Percentiles rank a stretch among this genome's conserved stretches.
Conservation (phyloP, 345 rosid genomes). For the Cardamine occulta region DNA sequence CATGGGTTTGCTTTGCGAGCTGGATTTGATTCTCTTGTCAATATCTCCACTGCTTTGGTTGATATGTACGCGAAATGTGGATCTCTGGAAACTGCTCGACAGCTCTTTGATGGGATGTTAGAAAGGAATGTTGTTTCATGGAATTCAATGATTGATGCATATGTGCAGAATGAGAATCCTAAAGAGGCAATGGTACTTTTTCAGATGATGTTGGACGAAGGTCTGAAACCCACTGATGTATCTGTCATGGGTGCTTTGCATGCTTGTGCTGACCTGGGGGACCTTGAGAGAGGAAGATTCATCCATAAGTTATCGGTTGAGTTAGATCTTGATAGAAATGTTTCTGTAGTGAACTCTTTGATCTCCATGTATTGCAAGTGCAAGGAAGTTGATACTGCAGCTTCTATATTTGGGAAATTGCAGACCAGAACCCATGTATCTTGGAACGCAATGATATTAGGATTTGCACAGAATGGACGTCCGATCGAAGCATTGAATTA, state of each 20-base stretch:
- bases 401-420: conserved; percentile 58
- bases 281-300: conserved; percentile 62
- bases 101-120: conserved; percentile 62
- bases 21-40: conserved; percentile 67
- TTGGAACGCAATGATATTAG: conserved; percentile 86
- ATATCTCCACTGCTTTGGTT: conserved; percentile 67
- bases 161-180: conserved; percentile 67
- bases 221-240: conserved; percentile 69
- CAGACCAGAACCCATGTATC: conserved; percentile 63
- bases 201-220: conserved; percentile 67
- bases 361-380: conserved; percentile 86
- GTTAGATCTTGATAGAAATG: conserved; percentile 53
- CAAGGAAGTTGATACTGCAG: conserved; percentile 62
- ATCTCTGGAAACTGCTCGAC: conserved; percentile 52
- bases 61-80: conserved; percentile 82
- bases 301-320: conserved; percentile 58
- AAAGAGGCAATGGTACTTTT: conserved; percentile 63
- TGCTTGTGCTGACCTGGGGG: conserved; percentile 73
- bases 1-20: conserved; percentile 67
- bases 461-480: conserved; percentile 72
- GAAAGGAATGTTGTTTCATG: conserved; percentile 68
- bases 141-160: conserved; percentile 91
- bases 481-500: conserved; percentile 66
- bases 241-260: conserved; percentile 69
- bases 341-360: conserved; percentile 72